Evolutionary conservation across 176 grass and related monocot genomes (phyloP).

Genomic region (Cenchrus americanus): DNA sequence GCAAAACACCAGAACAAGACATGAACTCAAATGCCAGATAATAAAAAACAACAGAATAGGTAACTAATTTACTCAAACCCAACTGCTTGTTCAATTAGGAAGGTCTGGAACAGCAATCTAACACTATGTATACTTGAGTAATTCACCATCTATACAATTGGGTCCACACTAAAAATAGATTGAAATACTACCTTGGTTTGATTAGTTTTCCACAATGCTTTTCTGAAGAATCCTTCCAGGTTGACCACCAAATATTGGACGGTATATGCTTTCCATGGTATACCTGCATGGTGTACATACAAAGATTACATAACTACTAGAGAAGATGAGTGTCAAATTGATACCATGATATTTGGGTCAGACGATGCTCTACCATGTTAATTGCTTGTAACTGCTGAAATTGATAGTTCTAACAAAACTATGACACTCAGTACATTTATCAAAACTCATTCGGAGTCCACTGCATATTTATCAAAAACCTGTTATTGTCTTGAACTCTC

Average conservation of each 20-base stretch:
- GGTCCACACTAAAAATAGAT: neutral
- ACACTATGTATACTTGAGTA: neutral
- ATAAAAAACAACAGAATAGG: neutral
- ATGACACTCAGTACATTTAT: neutral
- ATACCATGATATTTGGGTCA: conserved; percentile 25
- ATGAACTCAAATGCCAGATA: conserved; percentile 23
- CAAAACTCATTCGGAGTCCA: neutral
- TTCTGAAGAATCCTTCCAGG: neutral
- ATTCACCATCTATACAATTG: neutral
- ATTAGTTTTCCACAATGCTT: neutral
- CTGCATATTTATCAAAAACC: neutral
- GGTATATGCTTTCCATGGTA: conserved; percentile 1
- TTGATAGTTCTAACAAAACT: conserved; percentile 15
- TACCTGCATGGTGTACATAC: neutral
- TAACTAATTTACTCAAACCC: neutral
- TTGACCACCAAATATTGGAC: conserved; percentile 25
- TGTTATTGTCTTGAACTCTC: neutral
- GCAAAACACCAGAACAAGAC: conserved; percentile 17
- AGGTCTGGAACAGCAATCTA: neutral
- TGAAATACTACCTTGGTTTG: conserved; percentile 9
- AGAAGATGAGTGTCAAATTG: neutral
- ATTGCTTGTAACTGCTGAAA: neutral
- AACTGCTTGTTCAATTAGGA: conserved; percentile 21
- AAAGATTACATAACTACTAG: conserved; percentile 9
- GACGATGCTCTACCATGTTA: neutral